phyloP scores from a whole-genome alignment of 371 early-diverging fungal genomes.

The Rhizopus stolonifer region DNA sequence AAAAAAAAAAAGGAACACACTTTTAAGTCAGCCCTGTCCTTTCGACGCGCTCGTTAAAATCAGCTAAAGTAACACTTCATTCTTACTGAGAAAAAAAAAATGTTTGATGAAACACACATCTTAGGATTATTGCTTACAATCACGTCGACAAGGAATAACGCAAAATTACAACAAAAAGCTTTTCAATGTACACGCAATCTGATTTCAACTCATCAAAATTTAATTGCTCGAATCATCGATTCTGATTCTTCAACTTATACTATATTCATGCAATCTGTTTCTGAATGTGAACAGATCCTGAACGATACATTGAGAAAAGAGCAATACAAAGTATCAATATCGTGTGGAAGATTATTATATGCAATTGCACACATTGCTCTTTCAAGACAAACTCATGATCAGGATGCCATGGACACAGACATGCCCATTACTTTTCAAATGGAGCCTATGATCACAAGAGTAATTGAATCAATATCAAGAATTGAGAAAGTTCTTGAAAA shows the following conservation, averaged over 20 bases:
- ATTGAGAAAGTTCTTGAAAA: conserved; percentile 6
- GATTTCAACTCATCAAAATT: conserved; percentile 21
- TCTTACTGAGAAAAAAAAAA: conserved; percentile 5
- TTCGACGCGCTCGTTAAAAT: conserved; percentile 6
- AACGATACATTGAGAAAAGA: conserved; percentile 1
- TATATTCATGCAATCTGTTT: conserved; percentile 6
- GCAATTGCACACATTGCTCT: conserved; percentile 16
- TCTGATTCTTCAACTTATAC: background rate
- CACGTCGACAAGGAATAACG: background rate
- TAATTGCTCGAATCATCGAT: conserved; percentile 12
- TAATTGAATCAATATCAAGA: conserved; percentile 9
- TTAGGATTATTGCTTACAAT: conserved; percentile 14
- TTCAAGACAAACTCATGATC: background rate
- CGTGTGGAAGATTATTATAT: conserved; percentile 20
- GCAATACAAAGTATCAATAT: conserved; percentile 18
- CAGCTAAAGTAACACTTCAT: conserved; percentile 18
- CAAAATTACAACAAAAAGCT: conserved; percentile 17
- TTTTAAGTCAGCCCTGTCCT: background rate
- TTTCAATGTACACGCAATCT: conserved; percentile 22
- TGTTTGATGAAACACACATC: conserved; percentile 32
- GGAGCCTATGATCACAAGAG: conserved; percentile 2
- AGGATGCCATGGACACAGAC: conserved; percentile 23
- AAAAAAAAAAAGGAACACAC: background rate
- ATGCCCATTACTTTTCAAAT: conserved; percentile 4
- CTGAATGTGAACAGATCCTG: conserved; percentile 17